phyloP scores from a whole-genome alignment of 208 protist genomes.

The Leishmania braziliensis region DNA sequence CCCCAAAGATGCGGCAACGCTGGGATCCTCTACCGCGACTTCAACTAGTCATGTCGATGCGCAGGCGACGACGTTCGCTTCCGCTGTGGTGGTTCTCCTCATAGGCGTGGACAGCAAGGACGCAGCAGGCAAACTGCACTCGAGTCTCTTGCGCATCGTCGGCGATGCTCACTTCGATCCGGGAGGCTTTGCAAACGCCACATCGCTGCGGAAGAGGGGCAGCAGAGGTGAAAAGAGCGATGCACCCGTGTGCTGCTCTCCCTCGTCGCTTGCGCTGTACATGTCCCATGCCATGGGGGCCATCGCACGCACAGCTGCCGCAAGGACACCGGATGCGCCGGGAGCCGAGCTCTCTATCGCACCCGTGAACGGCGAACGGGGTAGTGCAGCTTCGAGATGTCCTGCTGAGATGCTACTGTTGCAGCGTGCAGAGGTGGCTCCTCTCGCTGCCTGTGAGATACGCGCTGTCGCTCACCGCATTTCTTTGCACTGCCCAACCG shows the following conservation, averaged over 20 bases:
- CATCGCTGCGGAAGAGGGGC: neutral
- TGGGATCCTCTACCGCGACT: neutral
- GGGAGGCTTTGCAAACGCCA: neutral
- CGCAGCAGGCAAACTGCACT: constrained; percentile 20
- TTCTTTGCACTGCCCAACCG: neutral
- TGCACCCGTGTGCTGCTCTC: neutral
- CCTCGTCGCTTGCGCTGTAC: constrained; percentile 7
- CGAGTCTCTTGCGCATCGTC: constrained; percentile 23
- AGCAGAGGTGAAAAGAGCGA: neutral
- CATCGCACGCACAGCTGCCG: constrained; percentile 1
- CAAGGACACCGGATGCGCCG: neutral
- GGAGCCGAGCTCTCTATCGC: neutral
- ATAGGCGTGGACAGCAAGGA: constrained; percentile 24
- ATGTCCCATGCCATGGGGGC: constrained; percentile 4
- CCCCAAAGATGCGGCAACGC: neutral
- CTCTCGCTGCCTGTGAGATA: constrained; percentile 1
- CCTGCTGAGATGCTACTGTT: neutral
- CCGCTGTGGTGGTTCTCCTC: constrained; percentile 1
- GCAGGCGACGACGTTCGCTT: neutral
- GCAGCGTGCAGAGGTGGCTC: neutral
- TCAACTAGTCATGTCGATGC: neutral
- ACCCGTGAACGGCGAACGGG: neutral
- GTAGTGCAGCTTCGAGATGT: neutral
- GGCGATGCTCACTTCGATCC: constrained; percentile 12
- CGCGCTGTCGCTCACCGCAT: neutral